phyloP scores from a whole-genome alignment of 805 yeast genomes.

The Barnettozyma californica region DNA sequence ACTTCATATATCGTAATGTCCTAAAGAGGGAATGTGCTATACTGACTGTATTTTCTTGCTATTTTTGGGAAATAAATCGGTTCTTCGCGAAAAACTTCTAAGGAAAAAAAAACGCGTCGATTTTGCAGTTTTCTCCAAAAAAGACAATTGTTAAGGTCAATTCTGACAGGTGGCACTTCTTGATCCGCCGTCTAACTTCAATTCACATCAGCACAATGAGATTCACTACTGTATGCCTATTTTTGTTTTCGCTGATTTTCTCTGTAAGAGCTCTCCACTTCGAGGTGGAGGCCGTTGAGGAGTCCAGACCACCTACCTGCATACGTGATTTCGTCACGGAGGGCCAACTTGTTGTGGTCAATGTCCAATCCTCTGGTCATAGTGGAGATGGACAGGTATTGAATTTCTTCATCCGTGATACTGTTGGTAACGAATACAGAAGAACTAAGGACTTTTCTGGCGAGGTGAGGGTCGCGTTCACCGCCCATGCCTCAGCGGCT shows the following conservation, averaged over 20 bases:
- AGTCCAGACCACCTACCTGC: conserved; percentile 60
- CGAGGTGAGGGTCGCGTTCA: conserved; percentile 70
- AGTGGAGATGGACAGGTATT: conserved; percentile 85
- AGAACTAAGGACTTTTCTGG: conserved; percentile 74
- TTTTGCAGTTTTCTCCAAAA: background rate
- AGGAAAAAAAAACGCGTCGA: background rate
- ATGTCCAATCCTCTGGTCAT: conserved; percentile 66
- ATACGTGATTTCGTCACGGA: conserved; percentile 85
- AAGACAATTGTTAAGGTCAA: background rate
- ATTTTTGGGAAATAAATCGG: background rate
- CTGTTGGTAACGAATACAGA: conserved; percentile 81
- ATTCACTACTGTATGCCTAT: conserved; percentile 8
- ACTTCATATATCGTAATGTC: background rate
- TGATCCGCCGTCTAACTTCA: background rate
- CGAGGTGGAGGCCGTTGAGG: conserved; percentile 44
- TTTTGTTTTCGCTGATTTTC: conserved; percentile 10
- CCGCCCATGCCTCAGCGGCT: conserved; percentile 75
- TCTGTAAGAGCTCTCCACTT: conserved; percentile 40
- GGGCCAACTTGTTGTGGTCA: conserved; percentile 84
- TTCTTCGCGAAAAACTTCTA: background rate
- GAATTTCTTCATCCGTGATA: conserved; percentile 62
- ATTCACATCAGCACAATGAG: conserved; percentile 14
- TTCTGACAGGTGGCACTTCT: background rate
- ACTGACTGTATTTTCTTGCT: background rate
- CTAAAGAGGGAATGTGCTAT: background rate